Evolutionary conservation across 2,329 filamentous ascomycete genomes (phyloP).

Genomic region (Beauveria sp.): DNA sequence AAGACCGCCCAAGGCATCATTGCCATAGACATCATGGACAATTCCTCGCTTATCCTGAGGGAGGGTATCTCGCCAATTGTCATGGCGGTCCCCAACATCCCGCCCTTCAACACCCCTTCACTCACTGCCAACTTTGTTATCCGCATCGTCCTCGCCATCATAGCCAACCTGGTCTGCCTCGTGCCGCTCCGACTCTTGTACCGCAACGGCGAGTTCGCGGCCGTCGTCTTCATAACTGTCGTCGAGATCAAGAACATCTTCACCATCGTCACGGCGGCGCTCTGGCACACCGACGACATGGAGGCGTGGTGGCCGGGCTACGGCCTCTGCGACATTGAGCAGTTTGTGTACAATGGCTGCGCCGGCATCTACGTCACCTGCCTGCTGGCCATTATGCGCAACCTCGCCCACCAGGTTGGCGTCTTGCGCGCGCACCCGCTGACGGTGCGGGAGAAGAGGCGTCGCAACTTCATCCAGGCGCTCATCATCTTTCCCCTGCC

Average conservation of each 20-base stretch:
- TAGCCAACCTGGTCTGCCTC: slow-evolving; percentile 38
- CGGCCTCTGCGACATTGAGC: slow-evolving; percentile 46
- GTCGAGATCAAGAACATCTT: slow-evolving; percentile 40
- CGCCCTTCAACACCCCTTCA: slow-evolving; percentile 21
- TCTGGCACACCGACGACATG: slow-evolving; percentile 47
- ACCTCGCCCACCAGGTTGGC: slow-evolving; percentile 43
- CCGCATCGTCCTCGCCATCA: slow-evolving; percentile 38
- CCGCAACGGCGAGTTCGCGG: slow-evolving; percentile 47
- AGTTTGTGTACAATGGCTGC: slow-evolving; percentile 38
- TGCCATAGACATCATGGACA: background rate
- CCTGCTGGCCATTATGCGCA: slow-evolving; percentile 47
- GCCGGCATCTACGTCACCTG: slow-evolving; percentile 42
- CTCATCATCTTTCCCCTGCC: slow-evolving; percentile 49
- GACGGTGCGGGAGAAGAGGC: slow-evolving; percentile 32
- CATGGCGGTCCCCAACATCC: slow-evolving; percentile 15
- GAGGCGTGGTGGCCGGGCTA: slow-evolving; percentile 42
- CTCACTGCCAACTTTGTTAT: slow-evolving; percentile 39
- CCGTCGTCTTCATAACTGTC: slow-evolving; percentile 39
- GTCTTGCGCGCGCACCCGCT: slow-evolving; percentile 33
- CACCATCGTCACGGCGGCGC: slow-evolving; percentile 40
- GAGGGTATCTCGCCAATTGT: slow-evolving; percentile 14
- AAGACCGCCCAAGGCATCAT: too few relatives aligned
- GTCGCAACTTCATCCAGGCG: slow-evolving; percentile 37
- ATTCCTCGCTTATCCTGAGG: background rate
- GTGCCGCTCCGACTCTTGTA: slow-evolving; percentile 45